Base-by-base conservation (phyloP, 306 rosid genomes). In the Lablab purpureus region DNA sequence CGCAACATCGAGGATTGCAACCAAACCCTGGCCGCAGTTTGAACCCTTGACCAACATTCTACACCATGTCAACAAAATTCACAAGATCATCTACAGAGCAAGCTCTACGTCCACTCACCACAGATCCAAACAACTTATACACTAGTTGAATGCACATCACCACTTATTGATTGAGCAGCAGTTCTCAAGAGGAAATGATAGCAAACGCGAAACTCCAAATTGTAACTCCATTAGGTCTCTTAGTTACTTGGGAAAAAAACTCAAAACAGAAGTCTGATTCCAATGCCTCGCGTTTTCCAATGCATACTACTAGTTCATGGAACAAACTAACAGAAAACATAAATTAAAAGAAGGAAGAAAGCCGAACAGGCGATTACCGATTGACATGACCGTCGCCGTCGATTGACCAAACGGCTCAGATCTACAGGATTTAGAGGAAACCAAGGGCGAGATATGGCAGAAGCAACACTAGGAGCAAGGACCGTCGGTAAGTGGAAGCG, bases 391-490 rank as follows among this genome's bases (percentile, higher is more conserved):
- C 7, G 47, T 41, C 22, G 67, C 65, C 18, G 74, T 5, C 17
- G 43, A 32, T 30, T 62, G 22, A 7, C 22, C 23, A 63, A 65
- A 55, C 67, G n/a, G 25, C 17, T 77, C 56, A 62, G 74, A 77
- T 77, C 81, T 77, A 30, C 3, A 12, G 15, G 72, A 49, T 63
- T 34, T 49, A 25, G 41, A 12, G 41, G 13, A 34, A 22, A 76
- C 36, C 51, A 63, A 63, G 23, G 72, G 47, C 12, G 51, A 17
- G 19, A 59, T 18, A 25, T 59, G 0, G n/a, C n/a, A 23, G 36
- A 23, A 23, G 36, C 64, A 10, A 59, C 37, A 59, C 84, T 81
- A 83, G 41, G 87, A 87, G 62, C 73, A 75, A 72, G 71, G 32
- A 77, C 47, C 40, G 21, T 10, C 15, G 9, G 78, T 43, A 80